Evolutionary conservation across 768 basidiomycete genomes (phyloP).

Genomic region (Hysterangium stoloniferum): DNA sequence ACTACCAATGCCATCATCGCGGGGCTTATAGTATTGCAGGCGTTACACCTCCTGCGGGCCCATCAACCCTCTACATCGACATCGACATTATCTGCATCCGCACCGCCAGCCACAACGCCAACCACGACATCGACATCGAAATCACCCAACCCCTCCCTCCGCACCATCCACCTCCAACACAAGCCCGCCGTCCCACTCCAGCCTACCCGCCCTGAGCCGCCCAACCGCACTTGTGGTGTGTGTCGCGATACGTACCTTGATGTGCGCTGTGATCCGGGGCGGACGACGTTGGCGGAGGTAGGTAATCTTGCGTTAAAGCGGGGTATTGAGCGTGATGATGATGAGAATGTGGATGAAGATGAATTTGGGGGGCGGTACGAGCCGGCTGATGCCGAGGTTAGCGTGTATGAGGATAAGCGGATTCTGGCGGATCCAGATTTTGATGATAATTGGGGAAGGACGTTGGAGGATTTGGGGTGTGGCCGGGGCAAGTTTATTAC

Average conservation of each 20-base stretch:
- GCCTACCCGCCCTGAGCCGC: slow-evolving; percentile 52
- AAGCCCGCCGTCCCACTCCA: slow-evolving; percentile 75
- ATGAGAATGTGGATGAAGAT: slow-evolving; percentile 48
- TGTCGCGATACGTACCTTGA: slow-evolving; percentile 80
- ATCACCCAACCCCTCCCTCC: slow-evolving; percentile 29
- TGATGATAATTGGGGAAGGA: slow-evolving; percentile 79
- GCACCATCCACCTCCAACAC: slow-evolving; percentile 73
- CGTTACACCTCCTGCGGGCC: slow-evolving; percentile 66
- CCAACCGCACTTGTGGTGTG: slow-evolving; percentile 78
- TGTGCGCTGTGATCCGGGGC: slow-evolving; percentile 64
- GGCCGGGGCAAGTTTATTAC: slow-evolving; percentile 80
- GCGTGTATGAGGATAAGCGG: slow-evolving; percentile 80
- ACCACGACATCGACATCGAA: slow-evolving; percentile 24
- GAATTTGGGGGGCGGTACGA: slow-evolving; percentile 24
- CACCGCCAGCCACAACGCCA: no score
- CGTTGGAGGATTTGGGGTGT: slow-evolving; percentile 74
- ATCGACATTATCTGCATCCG: no score
- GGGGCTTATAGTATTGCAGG: slow-evolving; percentile 89
- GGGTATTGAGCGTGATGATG: no score
- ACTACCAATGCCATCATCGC: slow-evolving; percentile 98
- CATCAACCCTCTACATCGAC: slow-evolving; percentile 20
- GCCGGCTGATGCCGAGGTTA: slow-evolving; percentile 50
- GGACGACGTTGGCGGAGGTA: slow-evolving; percentile 59
- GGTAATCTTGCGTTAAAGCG: slow-evolving; percentile 71
- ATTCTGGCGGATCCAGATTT: slow-evolving; percentile 90